These are phyloP conservation scores for Fusarium incarnatum DNA, from an alignment of 2,329 filamentous ascomycete genomes.

Conservation along the genomic window DNA sequence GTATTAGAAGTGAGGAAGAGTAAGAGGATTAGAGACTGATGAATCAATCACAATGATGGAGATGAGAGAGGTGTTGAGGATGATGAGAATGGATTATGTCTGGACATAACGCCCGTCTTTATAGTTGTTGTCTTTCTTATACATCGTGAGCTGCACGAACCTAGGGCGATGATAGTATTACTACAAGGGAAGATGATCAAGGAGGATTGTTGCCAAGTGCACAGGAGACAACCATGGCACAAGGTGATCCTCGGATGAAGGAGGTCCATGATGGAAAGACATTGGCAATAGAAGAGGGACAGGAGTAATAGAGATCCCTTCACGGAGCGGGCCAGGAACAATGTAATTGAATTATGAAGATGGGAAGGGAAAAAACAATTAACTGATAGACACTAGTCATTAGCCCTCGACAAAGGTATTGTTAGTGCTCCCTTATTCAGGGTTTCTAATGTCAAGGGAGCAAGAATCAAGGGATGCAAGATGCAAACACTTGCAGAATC, in stretches of 20 bases:
- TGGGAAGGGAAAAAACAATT: background rate
- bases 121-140: constrained; percentile 17
- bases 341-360: background rate
- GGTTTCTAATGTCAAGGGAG: constrained; percentile 15
- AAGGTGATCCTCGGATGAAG: background rate
- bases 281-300: constrained; percentile 18
- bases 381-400: constrained; percentile 7
- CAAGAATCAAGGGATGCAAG: constrained; percentile 6
- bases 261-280: background rate
- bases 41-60: background rate
- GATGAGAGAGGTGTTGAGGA: constrained; percentile 14
- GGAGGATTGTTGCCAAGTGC: constrained; percentile 13
- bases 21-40: background rate
- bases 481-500: too few relatives aligned
- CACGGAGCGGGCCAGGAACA: constrained; percentile 6
- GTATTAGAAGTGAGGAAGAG: background rate
- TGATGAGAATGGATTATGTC: constrained; percentile 2
- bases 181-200: constrained; percentile 9
- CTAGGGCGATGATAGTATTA: background rate
- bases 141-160: background rate
- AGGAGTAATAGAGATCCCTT: constrained; percentile 12
- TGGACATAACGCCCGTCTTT: constrained; percentile 20
- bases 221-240: constrained; percentile 1
- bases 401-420: constrained; percentile 3
- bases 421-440: constrained; percentile 29